A percentile compares a stretch with the other conserved stretches of the same genome.
Evolutionary conservation across 192 early-diverging fungal genomes (phyloP).

Genomic region (Fimicolochytrium jonesii): DNA sequence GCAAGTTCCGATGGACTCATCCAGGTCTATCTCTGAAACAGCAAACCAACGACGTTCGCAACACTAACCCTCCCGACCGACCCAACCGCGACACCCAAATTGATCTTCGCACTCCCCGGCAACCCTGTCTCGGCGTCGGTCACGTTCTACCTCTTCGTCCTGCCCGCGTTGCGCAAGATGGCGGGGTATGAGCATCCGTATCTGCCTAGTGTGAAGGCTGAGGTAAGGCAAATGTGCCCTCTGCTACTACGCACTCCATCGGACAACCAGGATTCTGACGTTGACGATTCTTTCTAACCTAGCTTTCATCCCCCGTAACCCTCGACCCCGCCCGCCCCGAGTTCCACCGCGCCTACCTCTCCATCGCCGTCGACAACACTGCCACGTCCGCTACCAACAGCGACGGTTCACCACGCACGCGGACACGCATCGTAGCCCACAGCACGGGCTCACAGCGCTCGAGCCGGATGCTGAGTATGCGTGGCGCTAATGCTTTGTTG

Average conservation of each 20-base stretch:
- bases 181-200: constrained; percentile 57
- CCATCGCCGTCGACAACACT: too few relatives aligned
- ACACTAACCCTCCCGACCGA: constrained; percentile 42
- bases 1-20: too few relatives aligned
- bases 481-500: constrained; percentile 66
- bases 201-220: constrained; percentile 48
- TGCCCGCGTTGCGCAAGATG: constrained; percentile 78
- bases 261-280: too few relatives aligned
- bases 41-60: constrained; percentile 95
- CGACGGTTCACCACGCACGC: too few relatives aligned
- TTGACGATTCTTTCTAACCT: neutral
- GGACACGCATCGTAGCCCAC: constrained; percentile 20
- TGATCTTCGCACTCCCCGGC: constrained; percentile 88
- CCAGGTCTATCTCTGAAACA: too few relatives aligned
- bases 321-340: constrained; percentile 64
- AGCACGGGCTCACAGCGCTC: constrained; percentile 76
- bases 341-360: constrained; percentile 48
- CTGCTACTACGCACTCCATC: too few relatives aligned
- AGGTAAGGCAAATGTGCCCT: too few relatives aligned
- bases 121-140: constrained; percentile 92
- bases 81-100: constrained; percentile 23
- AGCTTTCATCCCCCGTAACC: constrained; percentile 47
- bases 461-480: constrained; percentile 44
- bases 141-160: constrained; percentile 84
- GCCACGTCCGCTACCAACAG: too few relatives aligned